phyloP scores from a whole-genome alignment of 495 filamentous ascomycete species.

The Penicillium dipodomyicola region DNA sequence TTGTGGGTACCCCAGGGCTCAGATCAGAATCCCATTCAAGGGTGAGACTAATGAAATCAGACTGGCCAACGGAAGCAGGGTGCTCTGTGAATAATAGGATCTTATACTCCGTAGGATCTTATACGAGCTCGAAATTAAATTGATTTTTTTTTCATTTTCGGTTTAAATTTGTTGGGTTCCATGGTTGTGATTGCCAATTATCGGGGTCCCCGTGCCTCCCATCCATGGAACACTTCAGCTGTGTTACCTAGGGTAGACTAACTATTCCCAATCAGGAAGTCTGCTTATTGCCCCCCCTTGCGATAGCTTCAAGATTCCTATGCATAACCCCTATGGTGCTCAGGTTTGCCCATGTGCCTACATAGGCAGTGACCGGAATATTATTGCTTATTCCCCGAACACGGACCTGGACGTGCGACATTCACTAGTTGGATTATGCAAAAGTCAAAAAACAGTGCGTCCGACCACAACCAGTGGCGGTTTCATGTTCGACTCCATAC shows the following conservation, averaged over 20 bases:
- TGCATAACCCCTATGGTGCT: not conserved
- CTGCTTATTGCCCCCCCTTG: constrained; percentile 20
- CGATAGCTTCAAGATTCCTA: not conserved
- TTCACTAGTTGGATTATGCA: constrained; percentile 3
- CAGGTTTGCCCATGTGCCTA: too few species aligned
- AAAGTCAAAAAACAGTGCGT: constrained; percentile 1
- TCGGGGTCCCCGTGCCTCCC: constrained; percentile 18
- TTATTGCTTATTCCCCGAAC: constrained; percentile 5
- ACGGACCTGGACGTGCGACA: constrained; percentile 1
- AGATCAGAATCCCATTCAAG: not conserved
- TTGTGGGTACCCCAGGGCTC: constrained; percentile 31
- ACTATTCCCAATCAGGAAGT: constrained; percentile 27
- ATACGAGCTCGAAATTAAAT: not conserved
- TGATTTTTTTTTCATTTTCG: not conserved
- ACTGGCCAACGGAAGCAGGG: constrained; percentile 47
- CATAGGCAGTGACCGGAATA: not conserved
- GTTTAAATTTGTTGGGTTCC: not conserved
- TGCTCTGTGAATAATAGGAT: constrained; percentile 23
- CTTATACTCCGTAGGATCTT: too few species aligned
- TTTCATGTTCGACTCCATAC: constrained; percentile 1
- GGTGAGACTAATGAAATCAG: constrained; percentile 27
- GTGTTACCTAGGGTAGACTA: not conserved
- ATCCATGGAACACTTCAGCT: constrained; percentile 23
- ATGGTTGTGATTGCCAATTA: constrained; percentile 7
- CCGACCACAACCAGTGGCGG: not conserved